These are phyloP conservation scores for Rhododendron kiyosumense DNA, from an alignment of 148 eudicot species.

Conservation along the genomic window DNA sequence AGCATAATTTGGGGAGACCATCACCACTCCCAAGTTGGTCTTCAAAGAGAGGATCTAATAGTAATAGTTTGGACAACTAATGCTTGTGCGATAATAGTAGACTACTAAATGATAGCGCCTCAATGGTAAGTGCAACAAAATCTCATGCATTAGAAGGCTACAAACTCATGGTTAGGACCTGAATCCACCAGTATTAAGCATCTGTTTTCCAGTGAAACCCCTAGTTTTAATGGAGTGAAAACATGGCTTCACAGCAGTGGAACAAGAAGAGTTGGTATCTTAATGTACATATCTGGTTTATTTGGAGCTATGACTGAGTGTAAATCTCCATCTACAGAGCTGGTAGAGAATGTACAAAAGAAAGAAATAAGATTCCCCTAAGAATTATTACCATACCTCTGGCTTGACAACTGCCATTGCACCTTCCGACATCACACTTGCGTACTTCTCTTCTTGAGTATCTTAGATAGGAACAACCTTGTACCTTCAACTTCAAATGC, in stretches of 20 bases:
- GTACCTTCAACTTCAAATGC: conserved; percentile 3
- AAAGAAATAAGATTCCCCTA: neutral
- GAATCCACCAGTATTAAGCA: neutral
- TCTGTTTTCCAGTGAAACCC: neutral
- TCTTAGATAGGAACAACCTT: neutral
- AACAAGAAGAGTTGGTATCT: neutral
- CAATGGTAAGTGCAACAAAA: neutral
- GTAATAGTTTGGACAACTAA: neutral
- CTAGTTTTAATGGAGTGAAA: neutral
- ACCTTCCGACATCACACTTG: conserved; percentile 35
- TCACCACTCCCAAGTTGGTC: neutral
- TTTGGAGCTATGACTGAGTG: neutral
- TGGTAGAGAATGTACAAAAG: neutral
- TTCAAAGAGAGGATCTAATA: neutral
- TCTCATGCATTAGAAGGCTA: neutral
- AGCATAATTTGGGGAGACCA: neutral
- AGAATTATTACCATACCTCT: conserved; percentile 39
- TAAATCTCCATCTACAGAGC: neutral
- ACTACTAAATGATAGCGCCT: neutral
- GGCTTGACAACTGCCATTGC: conserved; percentile 60
- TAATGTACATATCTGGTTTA: neutral
- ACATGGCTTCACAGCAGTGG: neutral
- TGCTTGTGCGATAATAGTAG: neutral
- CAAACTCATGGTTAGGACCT: neutral
- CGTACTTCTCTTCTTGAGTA: neutral